Evolutionary conservation across 805 yeast species (phyloP), one percentile per base, ranked within the genome.

Genomic region (Cephaloascus albidus): DNA sequence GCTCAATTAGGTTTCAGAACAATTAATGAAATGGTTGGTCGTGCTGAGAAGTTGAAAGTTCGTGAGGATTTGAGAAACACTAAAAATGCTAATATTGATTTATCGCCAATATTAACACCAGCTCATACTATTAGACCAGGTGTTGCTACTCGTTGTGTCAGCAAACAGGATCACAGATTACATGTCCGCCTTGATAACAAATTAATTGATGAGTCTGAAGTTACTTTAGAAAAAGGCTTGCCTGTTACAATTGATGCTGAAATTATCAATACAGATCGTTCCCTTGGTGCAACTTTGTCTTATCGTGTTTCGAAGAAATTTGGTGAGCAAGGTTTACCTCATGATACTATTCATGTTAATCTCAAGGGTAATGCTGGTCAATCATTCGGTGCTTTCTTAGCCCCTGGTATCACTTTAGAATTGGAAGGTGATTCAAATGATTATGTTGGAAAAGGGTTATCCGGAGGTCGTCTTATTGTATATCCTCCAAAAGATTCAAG

Each of bases 401-500:
- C 97, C 37, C 81, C 95, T 4, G 98, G 98, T 70, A 81, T 90
- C 46, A 93, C 97, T 10, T 77, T 90, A 55, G 95, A 86, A 60
- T 72, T 90, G 48, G 95, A 87, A 67, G 98, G 98, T 70, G 98
- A 90, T 63, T 86, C 96, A 50, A 90, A 90, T 59, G 98, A 90
- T 68, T 90, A 93, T 62, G 96, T 93, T 47, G 98, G 97, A 49
- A 90, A 90, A 67, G 97, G 97, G 51, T 71, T 90, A 43, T 85
- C 95, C 45, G 98, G 98, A 54, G 98, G 98, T 61, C 77, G 95
- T 53, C 57, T 90, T 43, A 77, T 89, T 53, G 86, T 93, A 45
- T 90, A 82, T 64, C 98, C 98, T 43, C 96, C 96, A 50, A 75
- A 76, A 54, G 78, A 70, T 48, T 78, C 96, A 18, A 69, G 67